Base-by-base conservation (phyloP, 2,329 filamentous ascomycete genomes). In the Sporothrix schenckii region DNA sequence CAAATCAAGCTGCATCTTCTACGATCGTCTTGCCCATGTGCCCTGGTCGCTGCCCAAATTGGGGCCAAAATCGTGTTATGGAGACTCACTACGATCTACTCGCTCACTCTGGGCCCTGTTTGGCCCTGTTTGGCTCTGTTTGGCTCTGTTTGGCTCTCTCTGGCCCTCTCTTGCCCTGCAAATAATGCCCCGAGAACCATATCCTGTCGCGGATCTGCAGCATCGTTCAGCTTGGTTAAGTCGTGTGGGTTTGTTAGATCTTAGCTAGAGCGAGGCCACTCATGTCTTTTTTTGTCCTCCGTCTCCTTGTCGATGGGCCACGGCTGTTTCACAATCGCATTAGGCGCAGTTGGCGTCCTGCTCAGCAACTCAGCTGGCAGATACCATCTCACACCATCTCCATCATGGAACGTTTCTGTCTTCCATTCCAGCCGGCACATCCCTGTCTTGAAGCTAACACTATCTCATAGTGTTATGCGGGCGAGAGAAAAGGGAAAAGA, bases 401-500 rank as follows among this genome's bases (percentile, higher is more conserved):
- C 34, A 47, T 61, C 58, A 44, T 16, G n/a, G 34, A 16, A 27
- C n/a, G 9, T 54, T 54, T 13, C 13, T 63, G 10, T 63, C 39
- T 16, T 14, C 19, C 9, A n/a, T 53, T 58, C 39, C 16, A 13
- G 34, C 21, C 56, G 39, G 34, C 24, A 56, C 24, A 56, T 60
- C 56, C 56, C 34, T 19, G 56, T 10, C 56, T 21, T 21, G 5
- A 4, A 30, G 53, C 39, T n/a, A 10, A 24, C 30, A 47, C 58
- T 63, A 47, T 27, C 13, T 27, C 13, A 50, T 49, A 65, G 61
- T 65, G 39, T 47, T 34, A 65, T 66, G 63, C 63, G 53, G 30
- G 63, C 63, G 63, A 66, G 47, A 39, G 63, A 54, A 44, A 54
- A 14, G 27, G 63, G 63, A 47, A 44, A 66, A 39, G 61, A 66